Percentiles rank a stretch among this genome's conserved stretches.
Evolutionary conservation across 2,329 filamentous ascomycete species (phyloP).

Genomic region (Dendryphion nanum): DNA sequence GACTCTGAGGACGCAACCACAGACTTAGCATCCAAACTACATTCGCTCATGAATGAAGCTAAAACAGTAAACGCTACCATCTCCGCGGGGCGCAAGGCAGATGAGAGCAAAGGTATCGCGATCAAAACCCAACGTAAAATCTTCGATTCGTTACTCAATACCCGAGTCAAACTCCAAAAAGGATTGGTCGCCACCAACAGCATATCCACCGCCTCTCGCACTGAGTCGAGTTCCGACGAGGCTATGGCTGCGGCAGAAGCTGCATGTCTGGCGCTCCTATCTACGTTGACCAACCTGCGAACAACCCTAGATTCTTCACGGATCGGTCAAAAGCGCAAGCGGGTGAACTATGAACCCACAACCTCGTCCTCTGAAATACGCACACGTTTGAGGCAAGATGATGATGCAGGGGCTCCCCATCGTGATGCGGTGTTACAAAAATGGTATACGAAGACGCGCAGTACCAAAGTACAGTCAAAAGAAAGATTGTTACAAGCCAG

Average conservation of each 20-base stretch:
- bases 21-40: constrained; percentile 56
- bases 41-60: constrained; percentile 65
- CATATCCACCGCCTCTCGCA: constrained; percentile 21
- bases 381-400: constrained; percentile 66
- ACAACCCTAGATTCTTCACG: constrained; percentile 55
- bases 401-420: constrained; percentile 58
- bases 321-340: constrained; percentile 61
- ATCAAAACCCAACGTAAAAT: constrained; percentile 82
- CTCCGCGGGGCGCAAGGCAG: constrained; percentile 67
- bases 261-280: constrained; percentile 82
- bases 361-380: constrained; percentile 68
- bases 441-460: constrained; percentile 81
- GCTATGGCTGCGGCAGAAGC: constrained; percentile 75
- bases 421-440: constrained; percentile 78
- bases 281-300: constrained; percentile 71
- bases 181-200: constrained; percentile 81
- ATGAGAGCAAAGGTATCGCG: constrained; percentile 80
- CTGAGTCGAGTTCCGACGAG: constrained; percentile 41
- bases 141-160: constrained; percentile 86
- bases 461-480: constrained; percentile 51
- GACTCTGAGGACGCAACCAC: constrained; percentile 20
- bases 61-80: constrained; percentile 64
- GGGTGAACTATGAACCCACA: constrained; percentile 43
- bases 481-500: constrained; percentile 60
- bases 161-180: constrained; percentile 91